Base-by-base conservation (phyloP, 305 asterid species). In the Striga hermonthica region DNA sequence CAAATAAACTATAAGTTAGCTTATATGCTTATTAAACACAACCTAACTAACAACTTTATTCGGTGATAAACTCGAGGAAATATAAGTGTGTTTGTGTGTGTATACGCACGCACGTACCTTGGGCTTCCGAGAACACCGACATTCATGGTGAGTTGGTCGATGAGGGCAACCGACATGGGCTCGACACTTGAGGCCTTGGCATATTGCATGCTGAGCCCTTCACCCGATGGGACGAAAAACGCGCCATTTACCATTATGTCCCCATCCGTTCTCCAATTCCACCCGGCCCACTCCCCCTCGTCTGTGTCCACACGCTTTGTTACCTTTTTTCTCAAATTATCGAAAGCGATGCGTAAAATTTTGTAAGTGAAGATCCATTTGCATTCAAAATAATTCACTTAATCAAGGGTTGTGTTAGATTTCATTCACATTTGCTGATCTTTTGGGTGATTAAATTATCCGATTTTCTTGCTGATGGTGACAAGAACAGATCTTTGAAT, bases 201-300 rank as follows among this genome's bases (percentile, higher is more conserved):
- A 55, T 87, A 90, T 52, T 82, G 91, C 69, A 73, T 40, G 67
- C 79, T 64, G 1, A 82, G 66, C 15, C 90, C 91, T 35, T 70
- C 87, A 3, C 95, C 97, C 0, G 97, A 90, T 4, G 97, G 94
- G 9, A 90, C 97, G 15, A 87, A 90, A 74, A 82, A 90, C 1
- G 97, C 97, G 1, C 97, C 97, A 52, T 90, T 87, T 44, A 85
- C 94, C 88, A 87, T 6, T 64, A 84, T 4, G 67, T 90, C 97
- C 64, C 94, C 97, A 3, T 87, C 94, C 3, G 94, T 82, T 64
- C 97, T 87, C 97, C 97, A 90, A 58, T 90, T 90, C 95, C 97
- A 90, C 0, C 54, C 87, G 3, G 77, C 67, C 95, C 97, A 90
- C 22, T 66, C 87, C 0, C 77, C 62, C 79, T 90, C 94, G 10